A percentile compares a stretch with the other conserved stretches of the same genome.
These are phyloP conservation scores for Cladobotryum protrusum DNA, from an alignment of 2,329 filamentous ascomycete species.

Conservation along the genomic window DNA sequence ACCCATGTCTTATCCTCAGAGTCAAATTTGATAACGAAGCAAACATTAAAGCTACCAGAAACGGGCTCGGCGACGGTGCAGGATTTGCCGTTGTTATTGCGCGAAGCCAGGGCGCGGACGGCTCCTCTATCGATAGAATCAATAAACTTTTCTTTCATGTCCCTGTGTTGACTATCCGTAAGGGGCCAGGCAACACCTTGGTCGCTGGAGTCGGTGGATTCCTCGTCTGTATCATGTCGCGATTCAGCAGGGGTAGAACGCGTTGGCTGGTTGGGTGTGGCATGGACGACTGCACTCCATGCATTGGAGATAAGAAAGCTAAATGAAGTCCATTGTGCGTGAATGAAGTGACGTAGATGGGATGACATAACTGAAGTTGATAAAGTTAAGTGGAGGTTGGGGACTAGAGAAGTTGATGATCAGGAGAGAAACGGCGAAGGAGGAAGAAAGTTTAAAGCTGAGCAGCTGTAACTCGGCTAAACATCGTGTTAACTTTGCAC, in stretches of 20 bases:
- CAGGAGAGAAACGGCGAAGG: too few relatives aligned
- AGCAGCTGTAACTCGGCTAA: too few relatives aligned
- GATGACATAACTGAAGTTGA: neutral
- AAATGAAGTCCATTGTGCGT: neutral
- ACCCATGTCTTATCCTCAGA: conserved; percentile 8
- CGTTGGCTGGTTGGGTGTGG: neutral
- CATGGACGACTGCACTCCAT: neutral
- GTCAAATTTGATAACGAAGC: conserved; percentile 14
- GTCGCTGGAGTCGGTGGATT: neutral
- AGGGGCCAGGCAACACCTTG: neutral
- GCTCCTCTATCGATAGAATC: conserved; percentile 11
- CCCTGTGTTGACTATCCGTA: conserved; percentile 7
- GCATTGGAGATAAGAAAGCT: neutral
- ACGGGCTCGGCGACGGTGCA: conserved; percentile 6
- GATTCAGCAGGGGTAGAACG: neutral
- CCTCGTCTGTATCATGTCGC: neutral
- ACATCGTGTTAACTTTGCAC: too few relatives aligned
- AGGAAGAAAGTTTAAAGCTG: too few relatives aligned
- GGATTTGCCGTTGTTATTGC: conserved; percentile 4
- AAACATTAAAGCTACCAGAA: conserved; percentile 15
- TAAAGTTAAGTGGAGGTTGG: too few relatives aligned
- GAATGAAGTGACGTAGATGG: neutral
- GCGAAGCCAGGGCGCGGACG: conserved; percentile 12
- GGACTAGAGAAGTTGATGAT: too few relatives aligned
- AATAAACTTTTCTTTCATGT: conserved; percentile 8